These are phyloP conservation scores for Botrytis pseudocinerea DNA, from an alignment of 2,329 filamentous ascomycete genomes.

Conservation along the genomic window DNA sequence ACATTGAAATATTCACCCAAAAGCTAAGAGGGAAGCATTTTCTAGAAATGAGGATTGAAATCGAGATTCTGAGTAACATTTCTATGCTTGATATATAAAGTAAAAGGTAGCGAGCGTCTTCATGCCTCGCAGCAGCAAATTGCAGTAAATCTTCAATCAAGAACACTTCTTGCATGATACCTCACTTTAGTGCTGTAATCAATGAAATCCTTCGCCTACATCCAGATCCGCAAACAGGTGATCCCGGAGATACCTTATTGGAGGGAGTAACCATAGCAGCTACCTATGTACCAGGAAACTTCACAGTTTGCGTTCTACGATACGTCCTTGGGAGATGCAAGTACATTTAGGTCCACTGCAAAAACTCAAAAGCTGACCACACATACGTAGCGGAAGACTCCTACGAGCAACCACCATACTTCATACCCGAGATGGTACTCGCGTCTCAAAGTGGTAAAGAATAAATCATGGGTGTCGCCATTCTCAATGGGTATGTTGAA, in stretches of 20 bases:
- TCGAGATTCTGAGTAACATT: neutral
- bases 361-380: neutral
- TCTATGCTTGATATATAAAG: neutral
- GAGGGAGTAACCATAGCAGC: constrained; percentile 35
- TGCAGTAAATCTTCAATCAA: neutral
- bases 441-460: constrained; percentile 28
- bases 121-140: no score
- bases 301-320: constrained; percentile 21
- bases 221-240: constrained; percentile 21
- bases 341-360: neutral
- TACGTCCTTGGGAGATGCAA: constrained; percentile 26
- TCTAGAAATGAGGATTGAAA: neutral
- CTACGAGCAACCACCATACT: constrained; percentile 19
- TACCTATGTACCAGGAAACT: constrained; percentile 25
- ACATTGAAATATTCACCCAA: no score
- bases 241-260: constrained; percentile 42
- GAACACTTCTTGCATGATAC: neutral
- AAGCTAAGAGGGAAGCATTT: neutral
- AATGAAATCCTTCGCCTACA: constrained; percentile 27
- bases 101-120: no score
- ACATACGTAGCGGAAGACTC: neutral
- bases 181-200: constrained; percentile 28
- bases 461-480: constrained; percentile 36
- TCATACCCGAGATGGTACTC: constrained; percentile 41
- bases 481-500: constrained; percentile 35